Percentiles rank a stretch among this genome's conserved stretches.
These are phyloP conservation scores for Podospora tetraspora DNA, from an alignment of 495 filamentous ascomycete species.

Conservation along the genomic window DNA sequence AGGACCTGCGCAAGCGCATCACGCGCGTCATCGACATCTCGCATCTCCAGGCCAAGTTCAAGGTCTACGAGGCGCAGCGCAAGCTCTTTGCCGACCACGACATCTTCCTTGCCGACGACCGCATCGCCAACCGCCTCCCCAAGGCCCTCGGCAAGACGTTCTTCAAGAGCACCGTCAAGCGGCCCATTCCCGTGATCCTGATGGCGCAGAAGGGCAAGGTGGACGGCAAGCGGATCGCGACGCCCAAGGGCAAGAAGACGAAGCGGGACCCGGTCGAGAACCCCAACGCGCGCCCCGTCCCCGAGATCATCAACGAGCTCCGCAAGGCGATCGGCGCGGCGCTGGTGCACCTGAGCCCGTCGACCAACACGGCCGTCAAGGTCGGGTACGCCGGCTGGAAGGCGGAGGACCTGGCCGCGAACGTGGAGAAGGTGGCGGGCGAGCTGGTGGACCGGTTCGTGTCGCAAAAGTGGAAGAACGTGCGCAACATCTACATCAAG, in stretches of 20 bases:
- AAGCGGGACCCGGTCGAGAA: slow-evolving; percentile 32
- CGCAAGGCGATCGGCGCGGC: slow-evolving; percentile 64
- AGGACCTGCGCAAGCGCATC: slow-evolving; percentile 63
- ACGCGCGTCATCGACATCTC: slow-evolving; percentile 72
- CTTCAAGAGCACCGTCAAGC: slow-evolving; percentile 70
- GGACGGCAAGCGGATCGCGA: slow-evolving; percentile 60
- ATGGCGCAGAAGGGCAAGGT: slow-evolving; percentile 55
- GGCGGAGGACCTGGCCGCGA: slow-evolving; percentile 69
- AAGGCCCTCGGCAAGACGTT: slow-evolving; percentile 78
- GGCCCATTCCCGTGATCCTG: slow-evolving; percentile 79
- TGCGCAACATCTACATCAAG: slow-evolving; percentile 83
- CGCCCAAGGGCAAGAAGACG: slow-evolving; percentile 41
- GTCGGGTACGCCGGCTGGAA: slow-evolving; percentile 68
- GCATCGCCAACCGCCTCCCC: slow-evolving; percentile 72
- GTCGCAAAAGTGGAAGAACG: slow-evolving; percentile 75
- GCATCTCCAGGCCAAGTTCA: slow-evolving; percentile 82
- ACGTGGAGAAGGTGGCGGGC: slow-evolving; percentile 65
- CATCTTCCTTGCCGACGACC: slow-evolving; percentile 81
- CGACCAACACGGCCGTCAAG: slow-evolving; percentile 45
- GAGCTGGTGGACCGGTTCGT: slow-evolving; percentile 70
- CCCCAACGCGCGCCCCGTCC: slow-evolving; percentile 39
- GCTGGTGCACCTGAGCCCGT: slow-evolving; percentile 46
- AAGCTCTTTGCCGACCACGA: slow-evolving; percentile 79
- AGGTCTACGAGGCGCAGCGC: slow-evolving; percentile 76
- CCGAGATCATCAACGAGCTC: slow-evolving; percentile 63